phyloP scores from a whole-genome alignment of 208 protist genomes.

The Acanthamoeba castellanii region DNA sequence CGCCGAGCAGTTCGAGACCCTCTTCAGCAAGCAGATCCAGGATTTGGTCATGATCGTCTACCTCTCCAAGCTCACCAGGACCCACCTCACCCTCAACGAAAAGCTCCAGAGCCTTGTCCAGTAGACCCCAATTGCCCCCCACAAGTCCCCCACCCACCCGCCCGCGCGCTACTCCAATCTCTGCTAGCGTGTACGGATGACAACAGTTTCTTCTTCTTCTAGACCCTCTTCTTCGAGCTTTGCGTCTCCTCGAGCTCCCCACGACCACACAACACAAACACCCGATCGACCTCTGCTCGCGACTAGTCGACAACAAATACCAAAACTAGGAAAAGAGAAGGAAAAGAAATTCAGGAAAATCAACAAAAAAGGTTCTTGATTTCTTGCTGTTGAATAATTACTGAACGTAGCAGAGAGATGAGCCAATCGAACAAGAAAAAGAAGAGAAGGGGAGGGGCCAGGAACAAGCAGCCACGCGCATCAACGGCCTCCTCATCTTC shows the following conservation, averaged over 20 bases:
- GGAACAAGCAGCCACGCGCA: too few species aligned
- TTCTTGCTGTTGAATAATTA: too few species aligned
- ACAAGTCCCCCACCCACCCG: background rate
- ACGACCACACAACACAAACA: background rate
- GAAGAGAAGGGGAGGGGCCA: background rate
- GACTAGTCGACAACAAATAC: too few species aligned
- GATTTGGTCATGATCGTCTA: slow-evolving; percentile 89
- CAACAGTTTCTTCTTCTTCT: background rate
- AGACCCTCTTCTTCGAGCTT: background rate
- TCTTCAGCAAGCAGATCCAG: slow-evolving; percentile 88
- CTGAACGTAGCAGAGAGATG: too few species aligned
- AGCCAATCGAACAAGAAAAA: background rate
- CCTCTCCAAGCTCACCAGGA: slow-evolving; percentile 85
- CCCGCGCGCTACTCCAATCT: background rate
- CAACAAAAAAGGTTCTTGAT: background rate
- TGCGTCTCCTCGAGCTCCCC: background rate
- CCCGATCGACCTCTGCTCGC: too few species aligned
- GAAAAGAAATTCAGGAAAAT: background rate
- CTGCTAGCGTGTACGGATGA: background rate
- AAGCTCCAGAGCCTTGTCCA: slow-evolving; percentile 81
- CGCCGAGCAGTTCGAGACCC: slow-evolving; percentile 80
- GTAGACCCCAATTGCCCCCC: background rate
- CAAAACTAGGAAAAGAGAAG: background rate
- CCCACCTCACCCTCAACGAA: slow-evolving; percentile 87
- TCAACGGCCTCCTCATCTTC: too few species aligned